These are phyloP conservation scores for Prunus dulcis DNA, from an alignment of 306 rosid species.

Conservation along the genomic window DNA sequence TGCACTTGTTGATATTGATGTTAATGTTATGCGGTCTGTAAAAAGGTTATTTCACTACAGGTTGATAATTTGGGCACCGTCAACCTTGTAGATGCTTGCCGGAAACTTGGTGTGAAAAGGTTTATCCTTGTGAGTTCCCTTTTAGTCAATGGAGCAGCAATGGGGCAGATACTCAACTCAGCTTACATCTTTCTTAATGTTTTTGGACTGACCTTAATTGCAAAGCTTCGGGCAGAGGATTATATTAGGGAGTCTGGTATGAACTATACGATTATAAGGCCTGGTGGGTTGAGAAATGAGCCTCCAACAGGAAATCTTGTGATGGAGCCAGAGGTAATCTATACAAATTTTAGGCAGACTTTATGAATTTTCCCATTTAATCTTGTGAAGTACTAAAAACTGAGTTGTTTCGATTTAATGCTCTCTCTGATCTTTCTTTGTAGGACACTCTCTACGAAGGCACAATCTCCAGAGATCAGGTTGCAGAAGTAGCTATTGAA, in stretches of 20 bases:
- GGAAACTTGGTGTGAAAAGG: conserved; percentile 63
- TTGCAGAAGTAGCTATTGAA: conserved; percentile 88
- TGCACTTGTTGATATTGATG: too few relatives aligned
- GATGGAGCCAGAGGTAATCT: conserved; percentile 76
- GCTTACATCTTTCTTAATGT: conserved; percentile 86
- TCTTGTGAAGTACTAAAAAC: not conserved
- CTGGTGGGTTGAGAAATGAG: conserved; percentile 86
- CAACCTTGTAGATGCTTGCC: conserved; percentile 92
- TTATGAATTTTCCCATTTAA: not conserved
- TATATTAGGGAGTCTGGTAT: conserved; percentile 80
- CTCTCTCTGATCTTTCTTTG: conserved; percentile 1
- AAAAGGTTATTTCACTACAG: conserved; percentile 32
- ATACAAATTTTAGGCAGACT: not conserved
- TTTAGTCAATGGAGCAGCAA: conserved; percentile 93
- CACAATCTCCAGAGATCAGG: conserved; percentile 81
- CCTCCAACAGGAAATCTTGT: conserved; percentile 84
- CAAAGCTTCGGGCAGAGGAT: conserved; percentile 87
- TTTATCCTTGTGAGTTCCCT: conserved; percentile 90
- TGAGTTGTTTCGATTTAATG: not conserved
- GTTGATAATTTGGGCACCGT: conserved; percentile 89
- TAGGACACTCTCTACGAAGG: conserved; percentile 86
- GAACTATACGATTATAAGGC: conserved; percentile 88
- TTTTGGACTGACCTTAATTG: conserved; percentile 80
- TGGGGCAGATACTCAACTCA: conserved; percentile 90
- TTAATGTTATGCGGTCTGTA: not conserved